Base-by-base conservation (phyloP, 73 alveolate species). In the Paramecium biaurelia region DNA sequence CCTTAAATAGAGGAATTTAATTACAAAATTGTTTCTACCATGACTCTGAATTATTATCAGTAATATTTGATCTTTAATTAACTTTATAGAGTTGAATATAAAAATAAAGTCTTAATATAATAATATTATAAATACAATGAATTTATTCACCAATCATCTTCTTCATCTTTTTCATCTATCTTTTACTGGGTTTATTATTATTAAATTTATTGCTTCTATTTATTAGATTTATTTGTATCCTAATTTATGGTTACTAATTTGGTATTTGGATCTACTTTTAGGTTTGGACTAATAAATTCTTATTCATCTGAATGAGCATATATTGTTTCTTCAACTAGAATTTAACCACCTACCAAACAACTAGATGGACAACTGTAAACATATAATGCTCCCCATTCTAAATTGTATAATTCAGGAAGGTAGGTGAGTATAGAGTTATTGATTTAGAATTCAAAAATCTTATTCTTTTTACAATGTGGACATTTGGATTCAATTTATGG, bases 351-450 rank as follows among this genome's bases (percentile, higher is more conserved):
- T 5, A 34, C 24, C 0, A 12, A 21, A 47, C 90, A 79, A 79
- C 76, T 79, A 11, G 14, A 23, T 4, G 90, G 90, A 34, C 90
- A 79, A 47, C 90, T 79, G 15, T 79, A 79, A 41, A 79, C 14
- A 41, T 38, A 41, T 12, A 79, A 23, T 43, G 72, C 72, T 42
- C 90, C 90, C 90, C 90, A 79, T 14, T 79, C 90, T 79, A 79
- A 47, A 10, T 43, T 43, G 24, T 42, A 79, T 20, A 79, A 43
- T 47, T 79, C 90, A 14, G 45, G 45, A 47, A 43, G 43, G 32
- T 20, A 41, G 20, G 72, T 20, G 2, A 47, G 45, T 20, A 79
- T 79, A 2, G 90, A 79, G 30, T 79, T 79, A 24, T 79, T 79
- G 1, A 79, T 79, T 45, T 79, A 18, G 24, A 79, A 79, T 79